These are phyloP conservation scores for Colletotrichum coccodes DNA, from an alignment of 2,329 filamentous ascomycete species.

Conservation along the genomic window DNA sequence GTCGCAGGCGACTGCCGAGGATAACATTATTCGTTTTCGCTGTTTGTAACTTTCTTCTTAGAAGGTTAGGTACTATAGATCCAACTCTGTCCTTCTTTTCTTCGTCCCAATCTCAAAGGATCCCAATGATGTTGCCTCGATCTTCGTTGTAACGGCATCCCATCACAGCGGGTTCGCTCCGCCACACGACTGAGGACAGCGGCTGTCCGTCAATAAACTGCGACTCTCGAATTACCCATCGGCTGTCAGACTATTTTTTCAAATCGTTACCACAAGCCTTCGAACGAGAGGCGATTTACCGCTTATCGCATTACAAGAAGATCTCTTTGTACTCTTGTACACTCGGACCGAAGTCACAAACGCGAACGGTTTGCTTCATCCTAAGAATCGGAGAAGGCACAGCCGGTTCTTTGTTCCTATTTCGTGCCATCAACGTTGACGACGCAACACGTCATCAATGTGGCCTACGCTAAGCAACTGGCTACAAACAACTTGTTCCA, in stretches of 20 bases:
- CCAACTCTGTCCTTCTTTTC: neutral
- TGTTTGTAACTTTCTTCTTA: neutral
- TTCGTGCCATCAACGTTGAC: neutral
- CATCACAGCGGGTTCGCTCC: neutral
- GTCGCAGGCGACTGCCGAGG: neutral
- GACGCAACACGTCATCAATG: neutral
- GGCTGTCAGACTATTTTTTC: neutral
- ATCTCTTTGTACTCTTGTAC: neutral
- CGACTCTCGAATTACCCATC: neutral
- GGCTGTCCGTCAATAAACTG: neutral
- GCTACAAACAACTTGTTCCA: neutral
- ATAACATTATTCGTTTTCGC: neutral
- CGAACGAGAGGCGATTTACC: neutral
- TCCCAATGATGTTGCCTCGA: neutral
- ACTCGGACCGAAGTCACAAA: constrained; percentile 1
- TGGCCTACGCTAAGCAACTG: neutral
- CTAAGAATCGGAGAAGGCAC: no score
- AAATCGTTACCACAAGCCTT: neutral
- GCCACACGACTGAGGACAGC: neutral
- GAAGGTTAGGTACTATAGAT: neutral
- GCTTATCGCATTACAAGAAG: no score
- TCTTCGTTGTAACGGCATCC: neutral
- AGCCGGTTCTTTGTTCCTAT: neutral
- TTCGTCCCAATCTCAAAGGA: neutral
- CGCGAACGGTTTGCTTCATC: neutral